Evolutionary conservation across 2,329 filamentous ascomycete genomes (phyloP), one percentile per base, ranked within the genome.

Genomic region (Fusarium sublunatum): DNA sequence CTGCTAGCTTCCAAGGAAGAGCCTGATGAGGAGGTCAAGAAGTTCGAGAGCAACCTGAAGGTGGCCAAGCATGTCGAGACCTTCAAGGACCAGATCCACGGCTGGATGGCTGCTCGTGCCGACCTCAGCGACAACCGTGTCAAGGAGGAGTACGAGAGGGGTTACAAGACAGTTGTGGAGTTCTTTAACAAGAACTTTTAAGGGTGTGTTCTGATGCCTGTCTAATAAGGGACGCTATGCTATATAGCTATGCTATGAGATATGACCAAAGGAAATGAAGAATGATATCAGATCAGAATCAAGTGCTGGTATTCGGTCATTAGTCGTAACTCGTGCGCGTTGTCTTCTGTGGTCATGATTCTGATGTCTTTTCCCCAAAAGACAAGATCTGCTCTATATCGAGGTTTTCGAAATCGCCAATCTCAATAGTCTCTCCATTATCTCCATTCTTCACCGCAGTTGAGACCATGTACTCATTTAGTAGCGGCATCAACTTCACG

Each of bases 21-120:
- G 78, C 73, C 79, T 4, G 77, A 74, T 0, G 82, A 84, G 4
- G 81, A 80, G 35, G 83, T 88, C 36, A 77, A 85, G 73, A 78
- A 84, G 72, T 87, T 86, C 61, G 80, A 85, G 71, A 74, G 78
- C n/a, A 78, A 77, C 9, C 79, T 90, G 47, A 78, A 76, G 26
- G 82, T 78, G 3, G 76, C 83, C 55, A 86, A 87, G 70, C 82
- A 87, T 61, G 83, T 90, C 49, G 88, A 91, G 79, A 86, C 74
- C n/a, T 91, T 90, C 70, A 68, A 70, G 24, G 86, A 86, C 69
- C 88, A 90, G 81, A 82, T 88, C 71, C 89, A 91, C 75, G 89
- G 89, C 40, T 91, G 88, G 88, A 91, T 91, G 89, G 87, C 86
- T 2, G 88, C 89, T 1, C 83, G 88, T 25, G 81, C 83, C 0